Evolutionary conservation across 805 yeast species (phyloP), one percentile per base, ranked within the genome.

Genomic region (Tetrapisispora fleetii): DNA sequence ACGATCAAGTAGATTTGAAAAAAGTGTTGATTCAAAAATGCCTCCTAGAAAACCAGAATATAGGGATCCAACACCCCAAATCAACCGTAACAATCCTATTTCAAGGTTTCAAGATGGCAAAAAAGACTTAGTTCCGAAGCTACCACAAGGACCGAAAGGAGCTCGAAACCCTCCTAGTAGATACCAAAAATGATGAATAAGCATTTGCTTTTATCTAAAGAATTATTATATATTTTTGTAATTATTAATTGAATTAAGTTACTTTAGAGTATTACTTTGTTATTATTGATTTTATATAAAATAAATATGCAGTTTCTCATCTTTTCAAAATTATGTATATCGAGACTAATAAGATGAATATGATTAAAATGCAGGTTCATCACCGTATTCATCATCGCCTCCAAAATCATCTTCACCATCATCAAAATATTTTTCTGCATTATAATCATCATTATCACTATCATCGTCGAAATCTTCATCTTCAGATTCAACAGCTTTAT

Each of bases 351-450:
- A 18, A 14, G 28, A 30, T 41, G 11, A 11, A 16, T 21, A 18
- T n/a, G 19, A 21, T 36, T 30, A 46, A 19, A 40, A 46, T 32
- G 48, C 52, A 24, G 48, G 51, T n/a, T 49, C 57, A 19, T 47
- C 51, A 33, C 75, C 78, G 33, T 69, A 75, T 42, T 73, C 78
- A 45, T 75, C 79, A 39, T 72, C 79, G 46, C 64, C 73, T 28
- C 71, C 71, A 45, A 66, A 68, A 49, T 76, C 75, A 37, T 69
- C 74, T 44, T 76, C 80, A 44, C 81, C 85, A 54, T 77, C 83
- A 54, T 79, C 83, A 60, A 79, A 79, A 59, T 79, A 78, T 60
- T 77, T 76, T 52, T 78, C 82, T 13, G 81, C 83, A 55, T 79
- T 78, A 57, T 78, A 78, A 56, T 79, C 84, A 51, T 78, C 82